Percentiles rank a stretch among this genome's conserved stretches.
These are phyloP conservation scores for Collariella sp. DNA, from an alignment of 495 filamentous ascomycete genomes.

Conservation along the genomic window DNA sequence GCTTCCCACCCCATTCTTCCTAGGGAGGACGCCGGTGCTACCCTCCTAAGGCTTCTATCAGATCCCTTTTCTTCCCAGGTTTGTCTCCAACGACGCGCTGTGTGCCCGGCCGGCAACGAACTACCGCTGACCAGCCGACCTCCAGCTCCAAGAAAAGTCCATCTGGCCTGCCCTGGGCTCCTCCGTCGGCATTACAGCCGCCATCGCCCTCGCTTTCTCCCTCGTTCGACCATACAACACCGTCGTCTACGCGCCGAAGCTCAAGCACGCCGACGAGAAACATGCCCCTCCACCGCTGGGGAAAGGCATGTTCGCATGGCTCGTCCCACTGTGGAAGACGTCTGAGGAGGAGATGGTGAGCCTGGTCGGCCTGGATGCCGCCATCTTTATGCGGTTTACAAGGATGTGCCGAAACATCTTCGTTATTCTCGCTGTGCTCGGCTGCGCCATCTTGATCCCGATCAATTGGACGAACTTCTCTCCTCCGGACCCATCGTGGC, in stretches of 20 bases:
- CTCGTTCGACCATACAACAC: slow-evolving; percentile 82
- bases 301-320: slow-evolving; percentile 79
- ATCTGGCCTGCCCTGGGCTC: slow-evolving; percentile 74
- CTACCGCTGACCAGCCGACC: background rate
- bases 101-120: background rate
- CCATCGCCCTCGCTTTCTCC: slow-evolving; percentile 74
- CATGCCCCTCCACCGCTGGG: slow-evolving; percentile 87
- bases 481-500: slow-evolving; percentile 44
- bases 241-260: slow-evolving; percentile 86
- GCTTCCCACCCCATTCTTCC: slow-evolving; percentile 13
- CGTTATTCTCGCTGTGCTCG: slow-evolving; percentile 59
- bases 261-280: slow-evolving; percentile 86
- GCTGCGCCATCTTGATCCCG: slow-evolving; percentile 74
- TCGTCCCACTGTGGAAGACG: slow-evolving; percentile 64
- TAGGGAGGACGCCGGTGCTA: slow-evolving; percentile 22
- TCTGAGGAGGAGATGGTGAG: slow-evolving; percentile 68
- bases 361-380: slow-evolving; percentile 80
- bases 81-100: background rate
- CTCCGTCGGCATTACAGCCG: slow-evolving; percentile 62
- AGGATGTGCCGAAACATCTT: slow-evolving; percentile 92
- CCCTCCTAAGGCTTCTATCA: slow-evolving; percentile 35
- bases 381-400: slow-evolving; percentile 79
- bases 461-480: slow-evolving; percentile 56
- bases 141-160: slow-evolving; percentile 35
- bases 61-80: slow-evolving; percentile 44